Evolutionary conservation across 371 early-diverging fungal genomes (phyloP), one percentile per base, ranked within the genome.

Genomic region (Mucor indicus): DNA sequence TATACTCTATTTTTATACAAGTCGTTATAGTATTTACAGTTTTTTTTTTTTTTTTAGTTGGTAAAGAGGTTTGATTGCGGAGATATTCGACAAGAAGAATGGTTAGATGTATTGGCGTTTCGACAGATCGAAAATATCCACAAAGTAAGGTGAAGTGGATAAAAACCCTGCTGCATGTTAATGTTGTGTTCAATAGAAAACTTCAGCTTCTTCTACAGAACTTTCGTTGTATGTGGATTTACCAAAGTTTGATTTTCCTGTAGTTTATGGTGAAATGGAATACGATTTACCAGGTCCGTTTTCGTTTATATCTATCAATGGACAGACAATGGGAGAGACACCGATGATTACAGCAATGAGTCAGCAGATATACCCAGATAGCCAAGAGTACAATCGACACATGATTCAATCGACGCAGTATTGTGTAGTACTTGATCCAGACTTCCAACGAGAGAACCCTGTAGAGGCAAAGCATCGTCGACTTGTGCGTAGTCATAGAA

Each of bases 381-480:
- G 21, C 5, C 33, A 6, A 20, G 29, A 36, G 47, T 32, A 36
- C 47, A 17, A 52, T 51, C 25, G 43, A 61, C 10, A 44, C 53
- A 7, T 11, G 6, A 7, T 11, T 13, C 4, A 48, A 33, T 17
- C 50, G 6, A 43, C 44, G 39, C 64, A 24, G 23, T 79, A 62
- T 42, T 69, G 70, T 35, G 22, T 75, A 5, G 70, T 82, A 12
- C 46, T 74, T 3, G 93, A 93, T 57, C 81, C 87, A 2, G 93
- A 91, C 50, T 75, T 85, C 44, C 60, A 72, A 29, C 64, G 86
- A 12, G 91, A 92, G 53, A 96, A 98, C 57, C 92, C 91, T 0
- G 92, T 93, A 0, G 98, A 98, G 67, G 89, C 81, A n/a, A 96
- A 96, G 58, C 96, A 98, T 66, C 80, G 96, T n/a, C 80, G 91